Base-by-base conservation (phyloP, 768 basidiomycete genomes). In the Tulasnella sp. region DNA sequence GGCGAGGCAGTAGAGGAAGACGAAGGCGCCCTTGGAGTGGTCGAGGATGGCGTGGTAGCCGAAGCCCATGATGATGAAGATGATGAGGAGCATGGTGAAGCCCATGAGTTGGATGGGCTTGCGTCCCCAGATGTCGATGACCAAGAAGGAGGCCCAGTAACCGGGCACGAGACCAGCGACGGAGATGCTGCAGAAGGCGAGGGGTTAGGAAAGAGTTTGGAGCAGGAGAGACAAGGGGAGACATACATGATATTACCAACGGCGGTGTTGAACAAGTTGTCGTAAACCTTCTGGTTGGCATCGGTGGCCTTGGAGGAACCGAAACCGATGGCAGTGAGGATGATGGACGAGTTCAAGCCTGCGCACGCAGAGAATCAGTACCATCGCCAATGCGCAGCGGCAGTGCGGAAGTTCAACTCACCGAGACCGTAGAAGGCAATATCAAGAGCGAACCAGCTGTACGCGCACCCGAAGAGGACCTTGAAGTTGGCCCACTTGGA, bases 371-470 rank as follows among this genome's bases (percentile, higher is more conserved):
- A 22, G 26, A 41, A 63, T 22, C 41, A 37, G 68, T 5, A 69
- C 22, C 36, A 16, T 36, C 59, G 19, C 40, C 8, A 67, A 34
- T 2, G 11, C 34, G 35, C 7, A n/a, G 5, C 14, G 2, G 11
- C 16, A 19, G 1, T 17, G 41, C 26, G 11, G 44, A 72, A 26
- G 29, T 19, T 2, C 26, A 16, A 64, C 35, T 16, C 32, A 69
- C 72, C 70, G 22, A 96, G 85, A 67, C 92, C 93, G 79, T 95
- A 94, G 82, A 92, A 95, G 9, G 92, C 92, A 71, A 95, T 88
- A 76, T 92, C 92, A 32, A 94, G 86, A 9, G 92, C 93, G 74
- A 95, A 95, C 94, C 94, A 95, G 9, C 89, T 90, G 79, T 89
- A 95, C 0, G 91, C 80, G 0, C 88, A 84, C 17, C 91, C 94